phyloP scores from a whole-genome alignment of 805 yeast species.

The Wickerhamomyces pijperi region DNA sequence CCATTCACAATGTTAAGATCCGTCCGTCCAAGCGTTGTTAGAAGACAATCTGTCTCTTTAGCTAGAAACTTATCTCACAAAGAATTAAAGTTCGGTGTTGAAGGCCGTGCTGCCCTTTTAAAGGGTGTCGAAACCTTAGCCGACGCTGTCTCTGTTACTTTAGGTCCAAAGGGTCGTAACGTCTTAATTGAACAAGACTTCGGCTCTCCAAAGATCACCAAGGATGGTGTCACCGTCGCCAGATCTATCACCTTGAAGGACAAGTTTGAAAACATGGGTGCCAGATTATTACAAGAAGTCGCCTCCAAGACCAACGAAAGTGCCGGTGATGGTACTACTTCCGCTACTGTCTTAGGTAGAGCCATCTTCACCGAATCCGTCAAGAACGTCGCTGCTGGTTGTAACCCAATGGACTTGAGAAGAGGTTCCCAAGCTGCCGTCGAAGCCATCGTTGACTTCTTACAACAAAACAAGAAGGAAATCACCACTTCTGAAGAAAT shows the following conservation, averaged over 20 bases:
- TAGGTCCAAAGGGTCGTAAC: constrained; percentile 98
- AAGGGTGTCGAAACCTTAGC: constrained; percentile 81
- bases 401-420: constrained; percentile 99
- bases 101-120: constrained; percentile 41
- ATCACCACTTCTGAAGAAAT: constrained; percentile 93
- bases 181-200: constrained; percentile 94
- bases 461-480: constrained; percentile 85
- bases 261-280: constrained; percentile 96
- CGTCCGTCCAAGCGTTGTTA: constrained; percentile 16
- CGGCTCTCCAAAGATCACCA: constrained; percentile 97
- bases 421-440: constrained; percentile 98
- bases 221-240: constrained; percentile 99
- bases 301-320: constrained; percentile 96
- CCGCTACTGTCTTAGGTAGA: constrained; percentile 95
- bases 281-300: constrained; percentile 90
- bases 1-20: constrained; percentile 15
- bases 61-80: constrained; percentile 48
- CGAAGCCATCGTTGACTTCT: constrained; percentile 82
- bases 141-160: constrained; percentile 94
- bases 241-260: constrained; percentile 75
- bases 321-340: constrained; percentile 99
- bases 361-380: constrained; percentile 95
- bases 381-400: constrained; percentile 97
- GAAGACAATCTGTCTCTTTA: constrained; percentile 13
- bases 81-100: constrained; percentile 91